These are phyloP conservation scores for Orychophragmus violaceus DNA, from an alignment of 345 rosid species.

Conservation along the genomic window DNA sequence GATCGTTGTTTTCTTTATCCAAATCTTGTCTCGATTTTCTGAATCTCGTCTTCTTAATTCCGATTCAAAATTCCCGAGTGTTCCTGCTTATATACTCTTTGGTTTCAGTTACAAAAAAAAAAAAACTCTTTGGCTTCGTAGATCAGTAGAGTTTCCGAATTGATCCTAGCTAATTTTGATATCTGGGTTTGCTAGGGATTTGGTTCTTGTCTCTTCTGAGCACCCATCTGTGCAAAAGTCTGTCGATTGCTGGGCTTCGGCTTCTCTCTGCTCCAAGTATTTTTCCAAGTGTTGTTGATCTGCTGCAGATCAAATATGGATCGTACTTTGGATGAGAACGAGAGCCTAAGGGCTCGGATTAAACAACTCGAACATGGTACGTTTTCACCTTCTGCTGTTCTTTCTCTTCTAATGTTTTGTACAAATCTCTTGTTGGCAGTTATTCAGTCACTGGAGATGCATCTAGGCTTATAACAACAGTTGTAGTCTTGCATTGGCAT, in stretches of 20 bases:
- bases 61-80: background rate
- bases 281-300: background rate
- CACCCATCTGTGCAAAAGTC: background rate
- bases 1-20: background rate
- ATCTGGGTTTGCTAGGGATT: constrained; percentile 2
- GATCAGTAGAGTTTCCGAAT: background rate
- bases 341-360: constrained; percentile 52
- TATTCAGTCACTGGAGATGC: background rate
- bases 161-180: background rate
- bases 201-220: background rate
- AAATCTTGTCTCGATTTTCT: background rate
- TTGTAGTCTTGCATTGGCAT: background rate
- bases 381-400: background rate
- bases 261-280: background rate
- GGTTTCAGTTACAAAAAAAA: too few species aligned
- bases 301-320: constrained; percentile 49
- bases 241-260: background rate
- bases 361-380: constrained; percentile 73
- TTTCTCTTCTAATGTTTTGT: background rate
- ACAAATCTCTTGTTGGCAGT: background rate
- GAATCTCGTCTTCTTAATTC: background rate
- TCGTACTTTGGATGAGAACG: constrained; percentile 35
- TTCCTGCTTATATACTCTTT: background rate
- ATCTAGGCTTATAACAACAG: background rate
- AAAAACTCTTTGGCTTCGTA: background rate